Conservation (phyloP, 192 early-diverging fungal species). For the Podila epicladia region DNA sequence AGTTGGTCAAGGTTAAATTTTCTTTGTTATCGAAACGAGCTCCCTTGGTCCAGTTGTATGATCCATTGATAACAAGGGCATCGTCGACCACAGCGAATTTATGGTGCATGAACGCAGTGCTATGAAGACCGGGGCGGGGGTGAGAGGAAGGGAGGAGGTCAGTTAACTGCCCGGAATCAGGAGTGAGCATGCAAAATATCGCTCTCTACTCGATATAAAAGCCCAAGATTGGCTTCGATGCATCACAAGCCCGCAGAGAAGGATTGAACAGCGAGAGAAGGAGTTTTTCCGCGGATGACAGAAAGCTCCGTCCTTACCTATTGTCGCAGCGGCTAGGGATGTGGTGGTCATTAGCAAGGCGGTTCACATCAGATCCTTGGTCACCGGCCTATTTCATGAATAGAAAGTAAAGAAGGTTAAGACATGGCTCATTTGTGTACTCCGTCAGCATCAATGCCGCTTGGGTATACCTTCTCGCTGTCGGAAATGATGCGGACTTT, state of each 20-base stretch:
- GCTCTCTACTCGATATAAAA: too few species aligned
- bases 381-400: slow-evolving; percentile 57
- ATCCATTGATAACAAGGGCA: slow-evolving; percentile 66
- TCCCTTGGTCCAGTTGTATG: slow-evolving; percentile 70
- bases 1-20: slow-evolving; percentile 73
- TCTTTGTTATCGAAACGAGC: slow-evolving; percentile 77
- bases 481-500: slow-evolving; percentile 79
- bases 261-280: too few species aligned
- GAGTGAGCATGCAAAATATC: too few species aligned
- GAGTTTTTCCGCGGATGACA: background rate
- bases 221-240: too few species aligned
- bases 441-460: background rate
- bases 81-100: slow-evolving; percentile 76
- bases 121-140: background rate
- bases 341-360: slow-evolving; percentile 53
- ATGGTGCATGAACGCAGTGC: slow-evolving; percentile 70
- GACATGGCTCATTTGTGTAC: background rate
- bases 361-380: slow-evolving; percentile 65
- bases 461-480: slow-evolving; percentile 64
- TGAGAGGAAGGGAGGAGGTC: background rate
- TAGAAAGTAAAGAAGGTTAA: background rate
- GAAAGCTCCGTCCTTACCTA: slow-evolving; percentile 51
- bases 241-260: too few species aligned
- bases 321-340: slow-evolving; percentile 61
- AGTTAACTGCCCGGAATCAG: background rate